Conservation (phyloP, 768 basidiomycete genomes). For the Termitomyces sp. region DNA sequence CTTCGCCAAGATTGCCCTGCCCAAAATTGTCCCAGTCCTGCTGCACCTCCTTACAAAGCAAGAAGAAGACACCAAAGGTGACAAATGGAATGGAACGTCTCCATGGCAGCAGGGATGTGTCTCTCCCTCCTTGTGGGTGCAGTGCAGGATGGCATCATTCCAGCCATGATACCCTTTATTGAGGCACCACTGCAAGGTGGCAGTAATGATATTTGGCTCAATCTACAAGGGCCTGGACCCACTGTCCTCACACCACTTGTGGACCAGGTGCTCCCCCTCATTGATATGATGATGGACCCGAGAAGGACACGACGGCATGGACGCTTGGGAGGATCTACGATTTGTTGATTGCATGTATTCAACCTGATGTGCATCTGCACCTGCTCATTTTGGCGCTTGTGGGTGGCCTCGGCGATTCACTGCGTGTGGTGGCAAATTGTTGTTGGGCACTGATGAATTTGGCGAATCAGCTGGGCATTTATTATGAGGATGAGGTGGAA, state of each 20-base stretch:
- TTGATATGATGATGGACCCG: constrained; percentile 91
- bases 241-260: constrained; percentile 85
- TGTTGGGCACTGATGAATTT: constrained; percentile 98
- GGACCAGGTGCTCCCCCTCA: constrained; percentile 90
- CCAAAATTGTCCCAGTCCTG: no score
- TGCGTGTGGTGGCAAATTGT: constrained; percentile 88
- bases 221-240: constrained; percentile 97
- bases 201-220: constrained; percentile 97
- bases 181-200: constrained; percentile 95
- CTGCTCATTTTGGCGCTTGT: constrained; percentile 83
- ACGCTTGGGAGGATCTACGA: constrained; percentile 96
- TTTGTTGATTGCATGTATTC: constrained; percentile 79
- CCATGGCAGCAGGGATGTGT: constrained; percentile 96
- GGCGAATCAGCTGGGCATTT: constrained; percentile 78
- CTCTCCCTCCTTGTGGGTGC: constrained; percentile 86
- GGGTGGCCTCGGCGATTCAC: constrained; percentile 71
- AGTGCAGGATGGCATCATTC: constrained; percentile 87
- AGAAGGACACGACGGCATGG: constrained; percentile 97
- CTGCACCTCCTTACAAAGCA: no score
- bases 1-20: no score
- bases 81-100: constrained; percentile 99
- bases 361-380: constrained; percentile 85
- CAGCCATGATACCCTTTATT: constrained; percentile 95
- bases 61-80: constrained; percentile 96
- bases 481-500: constrained; percentile 63